Evolutionary conservation across 768 basidiomycete genomes (phyloP).

Genomic region (Macrolepiota albuminosa): DNA sequence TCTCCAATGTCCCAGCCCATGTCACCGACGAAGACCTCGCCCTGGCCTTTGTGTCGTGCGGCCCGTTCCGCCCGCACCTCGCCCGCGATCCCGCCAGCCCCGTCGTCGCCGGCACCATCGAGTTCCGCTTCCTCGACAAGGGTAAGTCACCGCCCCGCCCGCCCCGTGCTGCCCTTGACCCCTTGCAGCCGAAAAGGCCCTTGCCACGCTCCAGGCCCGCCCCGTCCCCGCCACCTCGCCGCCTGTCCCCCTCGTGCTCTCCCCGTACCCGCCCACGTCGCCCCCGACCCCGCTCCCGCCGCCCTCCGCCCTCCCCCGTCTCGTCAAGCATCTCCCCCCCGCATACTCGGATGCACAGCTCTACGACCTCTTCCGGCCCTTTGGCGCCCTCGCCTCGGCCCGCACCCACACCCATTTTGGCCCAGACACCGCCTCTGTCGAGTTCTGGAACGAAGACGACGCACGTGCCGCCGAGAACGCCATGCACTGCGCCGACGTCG

Average conservation of each 20-base stretch:
- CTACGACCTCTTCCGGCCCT: constrained; percentile 83
- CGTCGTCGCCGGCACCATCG: constrained; percentile 67
- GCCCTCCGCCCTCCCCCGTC: constrained; percentile 70
- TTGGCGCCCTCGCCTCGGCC: constrained; percentile 76
- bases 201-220: constrained; percentile 77
- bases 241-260: constrained; percentile 60
- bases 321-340: constrained; percentile 79
- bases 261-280: constrained; percentile 78
- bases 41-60: constrained; percentile 65
- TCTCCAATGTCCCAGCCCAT: constrained; percentile 70
- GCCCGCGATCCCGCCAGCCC: constrained; percentile 49
- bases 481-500: constrained; percentile 80
- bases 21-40: constrained; percentile 78
- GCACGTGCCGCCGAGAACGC: constrained; percentile 73
- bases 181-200: constrained; percentile 76
- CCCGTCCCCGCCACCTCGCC: constrained; percentile 59
- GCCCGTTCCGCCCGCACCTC: constrained; percentile 79
- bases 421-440: constrained; percentile 71
- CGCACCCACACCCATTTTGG: constrained; percentile 73
- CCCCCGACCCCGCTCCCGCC: constrained; percentile 73
- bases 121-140: constrained; percentile 79
- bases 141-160: constrained; percentile 40
- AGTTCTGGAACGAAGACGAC: constrained; percentile 88
- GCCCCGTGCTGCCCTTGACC: constrained; percentile 2
- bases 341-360: constrained; percentile 66